Evolutionary conservation across 352 stramenopile species (phyloP).

Genomic region (Phytophthora agathidicida): DNA sequence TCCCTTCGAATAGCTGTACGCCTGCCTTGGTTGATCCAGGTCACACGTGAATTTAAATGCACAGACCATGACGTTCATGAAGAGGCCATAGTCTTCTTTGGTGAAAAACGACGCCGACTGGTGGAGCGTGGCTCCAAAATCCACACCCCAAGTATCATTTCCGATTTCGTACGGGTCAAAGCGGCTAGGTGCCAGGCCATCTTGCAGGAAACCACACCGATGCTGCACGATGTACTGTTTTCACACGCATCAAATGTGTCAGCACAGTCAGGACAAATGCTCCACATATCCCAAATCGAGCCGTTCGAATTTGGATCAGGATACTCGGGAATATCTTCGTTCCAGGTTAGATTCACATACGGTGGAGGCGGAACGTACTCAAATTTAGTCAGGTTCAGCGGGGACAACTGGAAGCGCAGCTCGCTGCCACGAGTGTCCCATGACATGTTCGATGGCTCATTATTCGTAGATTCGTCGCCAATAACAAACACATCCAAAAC

Average conservation of each 20-base stretch:
- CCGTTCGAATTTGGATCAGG: conserved; percentile 15
- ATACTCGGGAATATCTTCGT: conserved; percentile 25
- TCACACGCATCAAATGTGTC: conserved; percentile 25
- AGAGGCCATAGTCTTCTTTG: conserved; percentile 25
- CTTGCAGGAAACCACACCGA: conserved; percentile 41
- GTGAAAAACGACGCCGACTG: conserved; percentile 40
- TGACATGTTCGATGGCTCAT: neutral
- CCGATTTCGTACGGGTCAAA: conserved; percentile 8
- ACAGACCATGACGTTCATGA: conserved; percentile 40
- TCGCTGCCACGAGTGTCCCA: conserved; percentile 9
- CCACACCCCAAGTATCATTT: conserved; percentile 3
- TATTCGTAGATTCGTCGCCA: conserved; percentile 3
- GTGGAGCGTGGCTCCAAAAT: conserved; percentile 18
- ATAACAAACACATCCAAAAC: conserved; percentile 11
- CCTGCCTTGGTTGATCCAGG: conserved; percentile 12
- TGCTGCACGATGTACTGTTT: conserved; percentile 39
- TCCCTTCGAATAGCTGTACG: neutral
- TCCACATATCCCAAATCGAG: conserved; percentile 5
- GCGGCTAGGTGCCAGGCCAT: conserved; percentile 17
- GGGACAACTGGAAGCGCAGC: conserved; percentile 19
- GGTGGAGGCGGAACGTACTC: conserved; percentile 44
- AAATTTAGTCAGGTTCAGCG: conserved; percentile 46
- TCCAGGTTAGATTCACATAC: conserved; percentile 40
- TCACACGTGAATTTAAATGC: conserved; percentile 24
- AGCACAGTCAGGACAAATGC: conserved; percentile 29